Percentiles rank a stretch among this genome's conserved stretches.
These are phyloP conservation scores for Globisporangium okanoganense DNA, from an alignment of 352 stramenopile species.

Conservation along the genomic window DNA sequence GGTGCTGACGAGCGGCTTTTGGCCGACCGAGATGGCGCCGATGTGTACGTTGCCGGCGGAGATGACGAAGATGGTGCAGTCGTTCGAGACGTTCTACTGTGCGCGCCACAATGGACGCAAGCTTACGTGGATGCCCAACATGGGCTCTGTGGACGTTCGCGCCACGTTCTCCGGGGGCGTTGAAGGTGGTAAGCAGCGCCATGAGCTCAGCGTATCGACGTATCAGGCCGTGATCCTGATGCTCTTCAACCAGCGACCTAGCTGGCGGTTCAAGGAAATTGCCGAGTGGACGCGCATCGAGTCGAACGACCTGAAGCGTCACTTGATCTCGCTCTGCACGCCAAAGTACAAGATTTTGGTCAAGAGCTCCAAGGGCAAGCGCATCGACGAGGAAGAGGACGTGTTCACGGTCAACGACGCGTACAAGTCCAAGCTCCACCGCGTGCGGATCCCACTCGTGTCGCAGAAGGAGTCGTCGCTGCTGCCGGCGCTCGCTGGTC, in stretches of 20 bases:
- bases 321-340: conserved; percentile 97
- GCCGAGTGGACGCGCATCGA: conserved; percentile 88
- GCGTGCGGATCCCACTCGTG: conserved; percentile 79
- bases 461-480: conserved; percentile 80
- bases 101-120: conserved; percentile 93
- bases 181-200: conserved; percentile 52
- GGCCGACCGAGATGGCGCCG: conserved; percentile 81
- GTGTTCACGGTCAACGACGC: conserved; percentile 93
- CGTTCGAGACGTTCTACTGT: conserved; percentile 95
- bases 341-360: conserved; percentile 96
- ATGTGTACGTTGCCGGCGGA: conserved; percentile 81
- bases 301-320: conserved; percentile 83
- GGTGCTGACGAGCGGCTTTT: conserved; percentile 85
- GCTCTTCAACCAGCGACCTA: conserved; percentile 93
- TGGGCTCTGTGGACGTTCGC: conserved; percentile 90
- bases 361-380: conserved; percentile 97
- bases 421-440: conserved; percentile 94
- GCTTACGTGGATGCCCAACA: conserved; percentile 94
- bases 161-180: conserved; percentile 82
- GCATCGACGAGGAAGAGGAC: conserved; percentile 93
- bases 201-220: conserved; percentile 97
- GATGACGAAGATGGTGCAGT: conserved; percentile 74
- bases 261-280: conserved; percentile 88
- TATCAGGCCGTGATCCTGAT: conserved; percentile 99
- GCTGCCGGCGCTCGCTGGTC: conserved; percentile 27